A percentile compares a stretch with the other conserved stretches of the same genome.
phyloP scores from a whole-genome alignment of 148 eudicot genomes.

The Vaccinium myrtillus region DNA sequence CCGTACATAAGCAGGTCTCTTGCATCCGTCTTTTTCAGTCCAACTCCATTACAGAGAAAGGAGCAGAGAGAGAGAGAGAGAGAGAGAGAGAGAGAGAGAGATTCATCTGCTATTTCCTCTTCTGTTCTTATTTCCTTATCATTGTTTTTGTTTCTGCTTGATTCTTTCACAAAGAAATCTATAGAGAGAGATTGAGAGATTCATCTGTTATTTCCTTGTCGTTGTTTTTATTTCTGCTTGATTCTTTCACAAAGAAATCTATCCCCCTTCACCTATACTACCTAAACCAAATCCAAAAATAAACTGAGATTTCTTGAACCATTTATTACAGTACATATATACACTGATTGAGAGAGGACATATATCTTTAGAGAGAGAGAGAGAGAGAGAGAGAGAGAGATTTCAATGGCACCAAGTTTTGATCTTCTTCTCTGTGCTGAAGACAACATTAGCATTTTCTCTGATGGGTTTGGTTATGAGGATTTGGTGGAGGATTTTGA shows the following conservation, averaged over 20 bases:
- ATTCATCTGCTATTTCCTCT: too few species aligned
- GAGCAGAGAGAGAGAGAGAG: not conserved
- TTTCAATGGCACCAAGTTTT: constrained; percentile 55
- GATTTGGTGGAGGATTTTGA: constrained; percentile 31
- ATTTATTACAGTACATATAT: constrained; percentile 4
- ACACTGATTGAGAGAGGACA: not conserved
- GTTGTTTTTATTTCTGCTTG: constrained; percentile 4
- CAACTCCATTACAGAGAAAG: not conserved
- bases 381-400: constrained; percentile 16
- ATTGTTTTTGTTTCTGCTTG: too few species aligned
- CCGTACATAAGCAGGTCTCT: not conserved
- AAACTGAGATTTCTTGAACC: not conserved
- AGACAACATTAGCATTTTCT: constrained; percentile 49
- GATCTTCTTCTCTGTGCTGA: constrained; percentile 71
- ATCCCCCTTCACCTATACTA: constrained; percentile 11
- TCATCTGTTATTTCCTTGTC: not conserved
- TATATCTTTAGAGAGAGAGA: not conserved
- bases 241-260: not conserved
- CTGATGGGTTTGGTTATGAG: constrained; percentile 34
- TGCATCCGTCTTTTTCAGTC: not conserved
- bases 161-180: not conserved
- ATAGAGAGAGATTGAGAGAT: not conserved
- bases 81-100: not conserved
- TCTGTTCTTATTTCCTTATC: too few species aligned
- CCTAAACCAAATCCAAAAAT: not conserved